These are phyloP conservation scores for Colletotrichum godetiae DNA, from an alignment of 2,329 filamentous ascomycete species.

Conservation along the genomic window DNA sequence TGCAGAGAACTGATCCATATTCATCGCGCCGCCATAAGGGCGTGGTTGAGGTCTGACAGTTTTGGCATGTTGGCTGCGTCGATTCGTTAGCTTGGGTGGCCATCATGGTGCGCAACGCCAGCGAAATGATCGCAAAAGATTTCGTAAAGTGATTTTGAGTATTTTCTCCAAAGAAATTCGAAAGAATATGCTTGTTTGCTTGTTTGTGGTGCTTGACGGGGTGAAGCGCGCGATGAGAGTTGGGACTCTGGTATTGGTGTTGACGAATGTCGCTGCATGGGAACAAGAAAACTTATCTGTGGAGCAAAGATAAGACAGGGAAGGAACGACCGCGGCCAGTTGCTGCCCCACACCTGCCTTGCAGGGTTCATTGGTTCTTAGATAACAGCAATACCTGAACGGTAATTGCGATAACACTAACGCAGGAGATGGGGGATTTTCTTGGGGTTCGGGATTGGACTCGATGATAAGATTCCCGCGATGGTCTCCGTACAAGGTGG, in stretches of 20 bases:
- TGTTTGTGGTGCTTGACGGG: slow-evolving; percentile 44
- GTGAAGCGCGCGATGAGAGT: slow-evolving; percentile 38
- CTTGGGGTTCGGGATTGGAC: not conserved
- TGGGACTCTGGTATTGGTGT: not conserved
- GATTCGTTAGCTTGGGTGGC: slow-evolving; percentile 68
- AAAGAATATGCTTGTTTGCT: not conserved
- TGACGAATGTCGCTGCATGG: not conserved
- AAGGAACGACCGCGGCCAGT: not conserved
- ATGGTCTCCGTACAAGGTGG: not conserved
- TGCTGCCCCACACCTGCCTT: not conserved
- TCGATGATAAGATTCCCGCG: not conserved
- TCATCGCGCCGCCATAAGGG: slow-evolving; percentile 98
- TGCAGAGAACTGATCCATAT: slow-evolving; percentile 94
- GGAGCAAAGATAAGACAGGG: slow-evolving; percentile 24
- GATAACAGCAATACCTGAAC: not conserved
- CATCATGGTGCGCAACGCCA: slow-evolving; percentile 52
- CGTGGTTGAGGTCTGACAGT: slow-evolving; percentile 95
- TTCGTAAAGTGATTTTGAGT: not conserved
- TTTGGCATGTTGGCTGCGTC: slow-evolving; percentile 94
- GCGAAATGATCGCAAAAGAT: not conserved
- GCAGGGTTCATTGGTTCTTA: not conserved
- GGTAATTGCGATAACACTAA: not conserved
- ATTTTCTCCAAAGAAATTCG: not conserved
- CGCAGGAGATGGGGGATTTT: not conserved
- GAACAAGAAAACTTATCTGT: slow-evolving; percentile 22